phyloP scores from a whole-genome alignment of 106 monocot species.

The Phalaenopsis equestris region DNA sequence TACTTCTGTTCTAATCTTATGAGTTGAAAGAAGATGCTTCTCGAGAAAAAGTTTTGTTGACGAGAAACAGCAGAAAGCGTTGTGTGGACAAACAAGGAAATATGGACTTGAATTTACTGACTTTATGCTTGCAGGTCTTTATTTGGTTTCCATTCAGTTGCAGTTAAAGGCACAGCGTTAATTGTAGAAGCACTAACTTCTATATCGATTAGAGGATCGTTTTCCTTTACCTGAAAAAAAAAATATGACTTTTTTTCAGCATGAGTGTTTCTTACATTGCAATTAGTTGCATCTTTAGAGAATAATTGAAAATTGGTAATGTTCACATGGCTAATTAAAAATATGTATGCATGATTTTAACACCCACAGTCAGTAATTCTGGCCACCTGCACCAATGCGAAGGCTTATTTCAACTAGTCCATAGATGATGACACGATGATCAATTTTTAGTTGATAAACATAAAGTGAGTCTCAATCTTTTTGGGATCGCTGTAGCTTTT shows the following conservation, averaged over 20 bases:
- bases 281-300: not conserved
- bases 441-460: too few relatives aligned
- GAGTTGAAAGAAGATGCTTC: not conserved
- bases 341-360: too few relatives aligned
- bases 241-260: not conserved
- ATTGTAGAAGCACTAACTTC: slow-evolving; percentile 18
- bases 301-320: not conserved
- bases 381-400: not conserved
- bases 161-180: slow-evolving; percentile 13
- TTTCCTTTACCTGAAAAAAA: slow-evolving; percentile 32
- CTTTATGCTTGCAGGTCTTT: slow-evolving; percentile 41
- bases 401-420: not conserved
- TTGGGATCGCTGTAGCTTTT: too few relatives aligned
- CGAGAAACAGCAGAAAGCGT: not conserved
- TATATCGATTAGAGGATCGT: slow-evolving; percentile 22
- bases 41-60: not conserved
- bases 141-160: slow-evolving; percentile 21
- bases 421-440: too few relatives aligned
- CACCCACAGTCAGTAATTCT: too few relatives aligned
- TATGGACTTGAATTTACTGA: not conserved
- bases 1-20: not conserved
- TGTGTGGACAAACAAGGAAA: not conserved
- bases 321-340: too few relatives aligned
- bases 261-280: not conserved
- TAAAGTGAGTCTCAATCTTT: not conserved